Evolutionary conservation across 352 stramenopile genomes (phyloP), one percentile per base, ranked within the genome.

Genomic region (Thalassiosira exigua): DNA sequence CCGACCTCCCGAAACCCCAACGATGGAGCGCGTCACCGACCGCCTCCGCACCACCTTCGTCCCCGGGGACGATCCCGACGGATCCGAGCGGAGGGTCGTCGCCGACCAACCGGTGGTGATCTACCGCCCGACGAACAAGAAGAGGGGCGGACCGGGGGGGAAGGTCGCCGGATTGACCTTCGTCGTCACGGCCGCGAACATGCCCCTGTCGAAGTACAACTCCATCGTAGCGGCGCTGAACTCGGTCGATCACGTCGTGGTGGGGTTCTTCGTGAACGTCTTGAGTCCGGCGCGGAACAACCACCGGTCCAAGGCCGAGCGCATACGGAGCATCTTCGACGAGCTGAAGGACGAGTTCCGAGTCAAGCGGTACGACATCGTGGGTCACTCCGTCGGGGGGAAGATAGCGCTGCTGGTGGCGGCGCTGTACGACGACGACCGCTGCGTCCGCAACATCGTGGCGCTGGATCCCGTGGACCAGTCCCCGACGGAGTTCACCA

Each of bases 391-490:
- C 9, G 51, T 74, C 19, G 75, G 75, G 30, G 75, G 53, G 0
- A 83, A 83, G 29, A 79, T 83, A 17, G 75, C 67, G 2, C 41
- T 83, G 12, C 53, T 83, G n/a, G 41, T 39, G 14, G 75, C 75
- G n/a, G 56, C 75, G 14, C 30, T 82, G 7, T 71, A 64, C 41
- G 73, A 82, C 32, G 56, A 70, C 33, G 27, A 73, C 11, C 60
- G 69, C 30, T 56, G 26, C 11, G 59, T 77, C n/a, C 62, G 64
- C 4, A 76, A 61, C 22, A 61, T 83, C 14, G 19, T 79, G 3
- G 67, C 75, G 48, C 61, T 83, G 41, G 75, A 83, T 65, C 75
- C 75, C 17, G 67, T 79, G 9, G 75, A 83, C 69, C 59, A 75
- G 59, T 26, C 44, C 26, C 75, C 75, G 4, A 62, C 79, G 22